A percentile compares a stretch with the other conserved stretches of the same genome.
phyloP scores from a whole-genome alignment of 1,284 basidiomycete species.

The Psilocybe mexicana region DNA sequence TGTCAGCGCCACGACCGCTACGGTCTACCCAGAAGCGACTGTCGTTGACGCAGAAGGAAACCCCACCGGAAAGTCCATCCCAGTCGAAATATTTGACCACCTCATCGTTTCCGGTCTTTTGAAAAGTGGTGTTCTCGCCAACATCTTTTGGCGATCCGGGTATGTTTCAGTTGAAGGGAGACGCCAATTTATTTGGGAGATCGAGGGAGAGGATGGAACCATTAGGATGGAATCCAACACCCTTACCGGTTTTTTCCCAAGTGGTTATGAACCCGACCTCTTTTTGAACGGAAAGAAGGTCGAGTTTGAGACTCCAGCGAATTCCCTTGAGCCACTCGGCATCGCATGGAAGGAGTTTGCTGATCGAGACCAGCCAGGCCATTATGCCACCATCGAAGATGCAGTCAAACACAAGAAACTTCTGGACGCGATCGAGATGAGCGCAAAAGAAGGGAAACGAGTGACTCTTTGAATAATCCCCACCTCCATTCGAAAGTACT shows the following conservation, averaged over 20 bases:
- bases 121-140: constrained; percentile 26
- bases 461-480: not conserved
- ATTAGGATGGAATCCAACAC: constrained; percentile 30
- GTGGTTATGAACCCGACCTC: constrained; percentile 7
- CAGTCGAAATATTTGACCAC: constrained; percentile 27
- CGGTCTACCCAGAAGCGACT: constrained; percentile 26
- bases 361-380: constrained; percentile 21
- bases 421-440: constrained; percentile 33
- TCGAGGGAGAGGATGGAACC: constrained; percentile 38
- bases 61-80: constrained; percentile 27
- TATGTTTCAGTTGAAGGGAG: constrained; percentile 23
- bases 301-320: constrained; percentile 5
- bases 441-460: constrained; percentile 13
- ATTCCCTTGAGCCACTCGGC: constrained; percentile 8
- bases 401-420: constrained; percentile 31
- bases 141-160: constrained; percentile 29
- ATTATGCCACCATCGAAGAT: constrained; percentile 36
- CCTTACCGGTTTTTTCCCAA: constrained; percentile 1
- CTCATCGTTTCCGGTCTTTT: constrained; percentile 29
- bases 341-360: constrained; percentile 31
- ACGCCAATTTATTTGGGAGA: constrained; percentile 31
- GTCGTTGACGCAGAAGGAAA: constrained; percentile 27
- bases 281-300: constrained; percentile 20
- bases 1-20: constrained; percentile 27
- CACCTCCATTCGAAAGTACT: not conserved